Conservation (phyloP, 2,329 filamentous ascomycete genomes). For the Arthroderma sp. region DNA sequence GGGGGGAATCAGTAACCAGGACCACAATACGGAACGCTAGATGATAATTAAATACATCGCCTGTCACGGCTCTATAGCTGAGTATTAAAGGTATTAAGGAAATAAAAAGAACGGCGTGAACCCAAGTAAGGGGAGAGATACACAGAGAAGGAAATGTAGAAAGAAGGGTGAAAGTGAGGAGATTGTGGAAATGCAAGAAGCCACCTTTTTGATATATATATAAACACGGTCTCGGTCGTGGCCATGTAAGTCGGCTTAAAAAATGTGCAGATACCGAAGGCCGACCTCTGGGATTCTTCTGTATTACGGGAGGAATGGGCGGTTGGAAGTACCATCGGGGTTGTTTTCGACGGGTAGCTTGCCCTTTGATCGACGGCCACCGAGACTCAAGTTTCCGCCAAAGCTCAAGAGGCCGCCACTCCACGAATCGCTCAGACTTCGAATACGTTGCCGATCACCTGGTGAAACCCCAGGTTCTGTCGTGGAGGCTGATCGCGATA, state of each 20-base stretch:
- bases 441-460: conserved; percentile 1
- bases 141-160: neutral
- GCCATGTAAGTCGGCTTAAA: neutral
- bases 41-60: neutral
- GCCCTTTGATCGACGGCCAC: conserved; percentile 8
- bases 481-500: conserved; percentile 2
- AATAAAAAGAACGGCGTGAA: neutral
- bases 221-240: neutral
- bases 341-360: neutral
- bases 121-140: neutral
- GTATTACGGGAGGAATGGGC: neutral
- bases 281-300: no score
- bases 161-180: neutral
- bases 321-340: neutral
- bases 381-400: conserved; percentile 7
- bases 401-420: conserved; percentile 8
- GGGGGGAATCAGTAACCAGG: neutral
- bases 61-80: neutral
- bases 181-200: neutral
- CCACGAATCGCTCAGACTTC: conserved; percentile 12
- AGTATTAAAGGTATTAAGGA: conserved; percentile 4
- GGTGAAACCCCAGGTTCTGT: neutral
- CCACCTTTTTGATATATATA: neutral
- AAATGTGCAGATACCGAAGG: neutral
- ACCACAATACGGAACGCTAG: neutral